Evolutionary conservation across 306 rosid species (phyloP), one percentile per base, ranked within the genome.

Genomic region (Crataegus laevigata): DNA sequence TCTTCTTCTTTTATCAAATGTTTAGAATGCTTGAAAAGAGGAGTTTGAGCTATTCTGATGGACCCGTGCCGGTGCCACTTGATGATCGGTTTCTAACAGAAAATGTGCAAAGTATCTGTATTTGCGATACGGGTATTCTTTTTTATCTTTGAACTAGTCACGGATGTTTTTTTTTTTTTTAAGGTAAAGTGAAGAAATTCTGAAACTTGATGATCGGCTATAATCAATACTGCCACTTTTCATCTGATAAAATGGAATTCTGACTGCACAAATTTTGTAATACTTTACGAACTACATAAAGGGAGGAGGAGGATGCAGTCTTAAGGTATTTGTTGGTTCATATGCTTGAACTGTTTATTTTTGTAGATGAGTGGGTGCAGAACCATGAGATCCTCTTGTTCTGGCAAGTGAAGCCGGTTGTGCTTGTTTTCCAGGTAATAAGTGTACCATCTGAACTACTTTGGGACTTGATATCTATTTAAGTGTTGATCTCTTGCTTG

Each of bases 321-420:
- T 65, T 32, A 42, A 34, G 77, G n/a, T 45, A 30, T 78, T 85
- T 26, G 26, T 43, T 28, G 15, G 75, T 75, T 82, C 74, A 74
- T 74, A 75, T 77, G 42, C 30, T 75, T 50, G 72, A 64, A 67
- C 28, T 26, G 24, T 73, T 80, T 63, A 4, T 63, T 55, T 74
- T 80, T 85, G 84, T 68, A 92, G 96, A 89, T 72, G 96, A 92
- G 77, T 83, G 90, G 85, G 77, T 83, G 85, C 87, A 84, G 75
- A 87, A 84, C 78, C 92, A 82, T 73, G 85, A 89, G 6, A 80
- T 94, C 75, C 96, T 94, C 78, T 83, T 94, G 86, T 94, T 94
- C 87, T 94, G 99, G 99, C 99, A 92, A 88, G 98, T 90, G 73
- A 89, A 90, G 84, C 99, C 96, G 50, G 91, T 85, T 70, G 99